Evolutionary conservation across 257 asterid genomes (phyloP), one percentile per base, ranked within the genome.

Genomic region (Capsicum pubescens): DNA sequence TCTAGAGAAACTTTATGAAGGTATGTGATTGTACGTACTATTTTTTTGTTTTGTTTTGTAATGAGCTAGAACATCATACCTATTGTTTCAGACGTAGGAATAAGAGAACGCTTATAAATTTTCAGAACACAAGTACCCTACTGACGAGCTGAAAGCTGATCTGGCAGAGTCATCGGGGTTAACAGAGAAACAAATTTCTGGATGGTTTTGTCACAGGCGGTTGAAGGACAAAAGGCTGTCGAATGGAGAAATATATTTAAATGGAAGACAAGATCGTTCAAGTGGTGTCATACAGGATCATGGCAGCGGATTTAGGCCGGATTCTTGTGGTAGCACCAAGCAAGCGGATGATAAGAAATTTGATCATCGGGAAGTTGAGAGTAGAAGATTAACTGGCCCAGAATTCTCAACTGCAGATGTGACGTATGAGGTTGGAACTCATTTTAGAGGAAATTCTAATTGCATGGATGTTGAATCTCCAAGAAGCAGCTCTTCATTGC

Each of bases 161-260:
- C 88, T 97, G 71, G 98, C 97, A 2, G 91, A 88, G 90, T 86
- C 96, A 69, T 86, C 91, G 55, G 98, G 98, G 42, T 87, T 97
- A 91, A 90, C 99, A 15, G 99, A 97, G 85, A 97, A 93, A 90
- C 99, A 95, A 90, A 91, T 97, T 67, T 92, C 98, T 12, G 98
- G 97, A 56, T 97, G 99, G 99, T 97, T 97, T 90, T 97, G 99
- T 83, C 98, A 97, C 85, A 88, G 98, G 82, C 91, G 98, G 91
- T 88, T 95, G 89, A 95, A 93, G 87, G 99, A 95, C 89, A 95
- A 97, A 91, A 93, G 84, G 86, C 54, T 90, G 82, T 35, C 68
- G 66, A 87, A 83, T 64, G 95, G 89, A n/a, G 94, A 91, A 77
- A 88, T 71, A 77, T n/a, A 85, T 80, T 84, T 72, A 81, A 83